These are phyloP conservation scores for Aspergillus panamensis DNA, from an alignment of 495 filamentous ascomycete species.

Conservation along the genomic window DNA sequence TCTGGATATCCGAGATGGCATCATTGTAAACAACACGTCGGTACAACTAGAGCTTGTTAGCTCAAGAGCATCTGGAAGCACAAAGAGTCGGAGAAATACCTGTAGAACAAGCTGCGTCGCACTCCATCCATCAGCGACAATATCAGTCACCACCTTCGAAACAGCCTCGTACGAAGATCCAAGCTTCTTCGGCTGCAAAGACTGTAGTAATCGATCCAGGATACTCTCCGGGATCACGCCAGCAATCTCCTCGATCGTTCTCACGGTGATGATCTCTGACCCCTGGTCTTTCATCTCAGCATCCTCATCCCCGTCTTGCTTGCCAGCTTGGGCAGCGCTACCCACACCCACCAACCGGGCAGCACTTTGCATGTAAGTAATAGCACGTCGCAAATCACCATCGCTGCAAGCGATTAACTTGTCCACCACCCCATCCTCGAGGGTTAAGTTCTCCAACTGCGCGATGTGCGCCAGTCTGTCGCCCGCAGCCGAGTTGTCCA, in stretches of 20 bases:
- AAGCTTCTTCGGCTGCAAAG: slow-evolving; percentile 68
- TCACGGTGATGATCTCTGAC: slow-evolving; percentile 58
- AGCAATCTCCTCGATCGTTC: slow-evolving; percentile 88
- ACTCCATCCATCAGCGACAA: slow-evolving; percentile 98
- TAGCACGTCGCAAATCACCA: slow-evolving; percentile 91
- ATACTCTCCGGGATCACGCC: slow-evolving; percentile 80
- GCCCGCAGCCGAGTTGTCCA: slow-evolving; percentile 79
- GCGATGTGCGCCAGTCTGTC: slow-evolving; percentile 78
- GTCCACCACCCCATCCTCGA: slow-evolving; percentile 77
- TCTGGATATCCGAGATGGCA: slow-evolving; percentile 72
- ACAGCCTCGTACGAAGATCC: slow-evolving; percentile 69
- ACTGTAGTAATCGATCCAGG: slow-evolving; percentile 64
- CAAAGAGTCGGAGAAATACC: slow-evolving; percentile 42
- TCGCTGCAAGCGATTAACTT: slow-evolving; percentile 83
- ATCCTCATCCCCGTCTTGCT: slow-evolving; percentile 49
- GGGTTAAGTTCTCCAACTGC: slow-evolving; percentile 62
- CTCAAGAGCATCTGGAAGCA: not conserved
- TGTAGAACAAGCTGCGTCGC: slow-evolving; percentile 83
- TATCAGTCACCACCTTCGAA: slow-evolving; percentile 73
- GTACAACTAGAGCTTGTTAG: slow-evolving; percentile 60
- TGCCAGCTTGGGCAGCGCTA: slow-evolving; percentile 24
- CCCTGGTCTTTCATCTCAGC: slow-evolving; percentile 48
- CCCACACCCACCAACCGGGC: slow-evolving; percentile 69
- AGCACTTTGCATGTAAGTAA: slow-evolving; percentile 92
- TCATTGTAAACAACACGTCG: slow-evolving; percentile 81